Conservation (phyloP, 1,284 basidiomycete species). For the Naganishia cerealis region DNA sequence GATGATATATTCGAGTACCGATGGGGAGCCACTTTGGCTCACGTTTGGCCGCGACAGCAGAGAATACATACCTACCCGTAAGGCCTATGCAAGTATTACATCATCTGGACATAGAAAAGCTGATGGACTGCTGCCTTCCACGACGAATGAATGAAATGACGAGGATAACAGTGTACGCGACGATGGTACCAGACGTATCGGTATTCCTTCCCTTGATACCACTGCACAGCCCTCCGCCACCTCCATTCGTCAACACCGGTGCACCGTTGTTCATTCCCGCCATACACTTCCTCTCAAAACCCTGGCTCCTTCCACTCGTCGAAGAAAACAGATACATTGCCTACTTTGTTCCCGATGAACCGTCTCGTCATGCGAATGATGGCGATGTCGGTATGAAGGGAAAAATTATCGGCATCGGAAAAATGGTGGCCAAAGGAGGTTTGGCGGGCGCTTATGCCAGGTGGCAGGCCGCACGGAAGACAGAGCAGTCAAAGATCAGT, state of each 20-base stretch:
- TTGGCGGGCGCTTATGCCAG: slow-evolving; percentile 45
- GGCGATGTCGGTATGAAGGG: slow-evolving; percentile 38
- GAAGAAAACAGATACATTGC: slow-evolving; percentile 44
- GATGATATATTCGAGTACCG: slow-evolving; percentile 62
- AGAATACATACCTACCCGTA: slow-evolving; percentile 68
- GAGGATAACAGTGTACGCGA: slow-evolving; percentile 63
- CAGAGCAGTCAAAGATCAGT: slow-evolving; percentile 37
- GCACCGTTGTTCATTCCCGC: slow-evolving; percentile 54
- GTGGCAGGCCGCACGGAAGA: slow-evolving; percentile 30
- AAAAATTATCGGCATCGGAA: slow-evolving; percentile 47
- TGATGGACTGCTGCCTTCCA: not conserved
- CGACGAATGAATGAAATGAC: not conserved
- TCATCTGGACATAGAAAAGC: not conserved
- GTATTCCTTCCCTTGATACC: slow-evolving; percentile 55
- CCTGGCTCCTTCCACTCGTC: slow-evolving; percentile 47
- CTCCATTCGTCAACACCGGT: slow-evolving; percentile 58
- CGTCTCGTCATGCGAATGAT: slow-evolving; percentile 21
- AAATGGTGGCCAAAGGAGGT: slow-evolving; percentile 46
- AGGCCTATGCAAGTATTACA: slow-evolving; percentile 5
- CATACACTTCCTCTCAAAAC: slow-evolving; percentile 45
- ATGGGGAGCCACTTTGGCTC: slow-evolving; percentile 80
- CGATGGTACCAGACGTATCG: slow-evolving; percentile 62
- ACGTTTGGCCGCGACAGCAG: slow-evolving; percentile 61
- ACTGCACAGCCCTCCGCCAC: slow-evolving; percentile 49
- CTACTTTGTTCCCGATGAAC: slow-evolving; percentile 39